phyloP scores from a whole-genome alignment of 371 early-diverging fungal genomes.

The Saksenaea vasiformis region DNA sequence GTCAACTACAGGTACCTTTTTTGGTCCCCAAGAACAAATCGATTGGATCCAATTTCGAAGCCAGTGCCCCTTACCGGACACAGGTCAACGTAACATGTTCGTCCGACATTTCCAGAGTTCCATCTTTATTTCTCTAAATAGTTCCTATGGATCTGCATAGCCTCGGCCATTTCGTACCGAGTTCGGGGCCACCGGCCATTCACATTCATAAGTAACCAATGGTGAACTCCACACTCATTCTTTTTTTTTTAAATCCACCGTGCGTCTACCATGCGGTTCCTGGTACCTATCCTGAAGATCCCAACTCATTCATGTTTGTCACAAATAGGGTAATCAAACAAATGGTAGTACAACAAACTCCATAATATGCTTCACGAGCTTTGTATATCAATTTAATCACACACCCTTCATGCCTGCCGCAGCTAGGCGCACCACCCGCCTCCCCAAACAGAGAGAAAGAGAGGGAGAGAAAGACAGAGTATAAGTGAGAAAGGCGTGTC shows the following conservation, averaged over 20 bases:
- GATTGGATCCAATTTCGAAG: no score
- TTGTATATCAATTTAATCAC: constrained; percentile 87
- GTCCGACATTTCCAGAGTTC: no score
- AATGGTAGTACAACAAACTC: constrained; percentile 90
- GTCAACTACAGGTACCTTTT: no score
- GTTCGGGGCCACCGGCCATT: constrained; percentile 87
- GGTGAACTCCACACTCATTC: constrained; percentile 94
- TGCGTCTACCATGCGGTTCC: constrained; percentile 81
- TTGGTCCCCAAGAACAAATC: no score
- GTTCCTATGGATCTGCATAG: constrained; percentile 93
- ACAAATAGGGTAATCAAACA: constrained; percentile 93
- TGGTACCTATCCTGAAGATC: constrained; percentile 90
- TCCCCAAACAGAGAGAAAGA: no score
- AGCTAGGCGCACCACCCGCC: constrained; percentile 61
- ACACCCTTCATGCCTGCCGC: constrained; percentile 92
- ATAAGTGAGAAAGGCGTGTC: no score
- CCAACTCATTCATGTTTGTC: constrained; percentile 56
- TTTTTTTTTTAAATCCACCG: constrained; percentile 93
- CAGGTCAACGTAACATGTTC: no score
- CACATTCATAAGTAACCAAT: constrained; percentile 95
- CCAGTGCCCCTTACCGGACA: no score
- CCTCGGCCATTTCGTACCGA: constrained; percentile 92
- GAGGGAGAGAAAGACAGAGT: no score
- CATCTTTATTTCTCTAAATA: constrained; percentile 82
- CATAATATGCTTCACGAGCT: constrained; percentile 95